phyloP scores from a whole-genome alignment of 2,329 filamentous ascomycete genomes.

The Scopulariopsis brevicaulis region DNA sequence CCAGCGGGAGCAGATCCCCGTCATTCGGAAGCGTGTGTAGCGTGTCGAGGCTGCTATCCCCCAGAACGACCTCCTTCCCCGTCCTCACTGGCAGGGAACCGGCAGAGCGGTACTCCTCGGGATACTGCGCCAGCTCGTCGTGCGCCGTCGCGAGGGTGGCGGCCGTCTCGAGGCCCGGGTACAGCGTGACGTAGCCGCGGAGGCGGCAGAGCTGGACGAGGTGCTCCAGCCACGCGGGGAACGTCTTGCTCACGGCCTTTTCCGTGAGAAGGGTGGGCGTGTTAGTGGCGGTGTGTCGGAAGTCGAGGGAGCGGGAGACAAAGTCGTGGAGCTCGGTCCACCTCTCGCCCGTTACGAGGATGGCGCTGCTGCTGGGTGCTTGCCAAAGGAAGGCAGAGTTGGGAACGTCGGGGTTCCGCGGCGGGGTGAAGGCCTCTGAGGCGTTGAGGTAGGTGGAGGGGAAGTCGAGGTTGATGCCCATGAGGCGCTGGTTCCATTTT shows the following conservation, averaged over 20 bases:
- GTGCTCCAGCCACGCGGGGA: conserved; percentile 71
- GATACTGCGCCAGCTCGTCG: conserved; percentile 58
- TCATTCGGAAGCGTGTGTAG: conserved; percentile 34
- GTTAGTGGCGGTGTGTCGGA: conserved; percentile 12
- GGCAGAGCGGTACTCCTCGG: conserved; percentile 51
- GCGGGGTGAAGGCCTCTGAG: conserved; percentile 40
- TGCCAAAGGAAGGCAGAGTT: conserved; percentile 69
- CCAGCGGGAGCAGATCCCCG: conserved; percentile 29
- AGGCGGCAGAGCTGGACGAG: conserved; percentile 64
- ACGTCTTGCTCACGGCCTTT: conserved; percentile 50
- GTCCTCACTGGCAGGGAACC: conserved; percentile 9
- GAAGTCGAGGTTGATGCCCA: conserved; percentile 72
- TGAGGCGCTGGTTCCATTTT: conserved; percentile 41
- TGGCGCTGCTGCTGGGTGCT: conserved; percentile 70
- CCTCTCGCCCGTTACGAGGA: conserved; percentile 71
- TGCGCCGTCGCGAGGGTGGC: conserved; percentile 61
- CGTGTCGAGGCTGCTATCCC: conserved; percentile 23
- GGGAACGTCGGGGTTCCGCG: conserved; percentile 17
- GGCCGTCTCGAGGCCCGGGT: conserved; percentile 51
- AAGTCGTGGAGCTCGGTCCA: conserved; percentile 83
- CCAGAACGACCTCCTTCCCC: conserved; percentile 14
- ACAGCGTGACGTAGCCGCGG: conserved; percentile 68
- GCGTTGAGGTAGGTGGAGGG: conserved; percentile 55
- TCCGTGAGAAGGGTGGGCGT: conserved; percentile 25
- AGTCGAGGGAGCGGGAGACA: conserved; percentile 43